Base-by-base conservation (phyloP, 768 basidiomycete genomes). In the Suillus alpinus region DNA sequence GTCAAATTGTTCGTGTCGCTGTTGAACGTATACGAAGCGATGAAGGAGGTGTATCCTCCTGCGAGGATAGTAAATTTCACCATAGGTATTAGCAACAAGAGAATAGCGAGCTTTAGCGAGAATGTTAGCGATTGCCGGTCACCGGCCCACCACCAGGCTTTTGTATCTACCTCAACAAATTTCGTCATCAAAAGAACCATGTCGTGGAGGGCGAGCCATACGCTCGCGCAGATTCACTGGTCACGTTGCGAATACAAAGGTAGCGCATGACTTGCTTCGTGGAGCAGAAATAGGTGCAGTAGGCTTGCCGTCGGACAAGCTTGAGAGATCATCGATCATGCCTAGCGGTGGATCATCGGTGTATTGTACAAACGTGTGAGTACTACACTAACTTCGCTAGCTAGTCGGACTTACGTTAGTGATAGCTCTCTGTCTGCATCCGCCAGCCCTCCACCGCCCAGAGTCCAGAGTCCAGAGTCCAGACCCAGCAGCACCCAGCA, bases 61-160 rank as follows among this genome's bases (percentile, higher is more conserved):
- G 88, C 88, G 39, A 89, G 78, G 62, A 91, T 86, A 4, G 78
- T 86, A 67, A 86, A 84, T 58, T 83, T 79, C 65, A 89, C 87
- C 88, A 89, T 89, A 47, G 23, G 43, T 49, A 9, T 50, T 31
- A 29, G 60, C 39, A 41, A 57, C 20, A 39, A 31, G 29, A 56
- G 56, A 26, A 49, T 29, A 29, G 26, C 2, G 26, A 29, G 7
- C 29, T 29, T 13, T 26, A 26, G 46, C 46, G 13, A 47, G 14
- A 47, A 12, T 13, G 4, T 39, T 8, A n/a, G 32, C n/a, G 5
- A 26, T 26, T 56, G 8, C 26, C 36, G 36, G 36, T 8, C 56
- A 37, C 23, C 23, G 47, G 26, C 47, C 26, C 29, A 29, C 47
- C 14, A 56, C 20, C 16, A 47, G 23, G 23, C 18, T 31, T 32